Evolutionary conservation across 345 rosid species (phyloP).

Genomic region (Litchi chinensis): DNA sequence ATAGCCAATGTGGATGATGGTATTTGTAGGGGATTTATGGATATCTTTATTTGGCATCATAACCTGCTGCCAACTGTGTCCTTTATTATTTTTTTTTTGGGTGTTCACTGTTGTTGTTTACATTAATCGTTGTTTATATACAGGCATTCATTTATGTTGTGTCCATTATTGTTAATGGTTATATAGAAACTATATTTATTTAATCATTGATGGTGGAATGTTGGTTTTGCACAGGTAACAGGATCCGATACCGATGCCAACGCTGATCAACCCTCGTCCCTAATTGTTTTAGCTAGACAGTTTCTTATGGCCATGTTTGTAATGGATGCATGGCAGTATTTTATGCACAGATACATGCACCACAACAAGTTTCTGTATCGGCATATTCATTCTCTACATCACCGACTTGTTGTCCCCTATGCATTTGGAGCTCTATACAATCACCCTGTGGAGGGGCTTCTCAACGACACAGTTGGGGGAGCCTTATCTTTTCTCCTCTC

Average conservation of each 20-base stretch:
- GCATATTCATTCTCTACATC: conserved; percentile 82
- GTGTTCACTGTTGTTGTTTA: not conserved
- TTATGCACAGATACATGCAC: conserved; percentile 85
- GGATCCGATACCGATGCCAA: conserved; percentile 53
- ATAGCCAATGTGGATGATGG: not conserved
- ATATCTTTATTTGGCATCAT: conserved; percentile 3
- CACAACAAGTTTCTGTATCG: conserved; percentile 79
- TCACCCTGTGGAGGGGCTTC: conserved; percentile 81
- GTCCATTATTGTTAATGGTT: not conserved
- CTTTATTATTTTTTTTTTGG: not conserved
- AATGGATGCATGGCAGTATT: conserved; percentile 87
- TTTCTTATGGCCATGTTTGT: conserved; percentile 69
- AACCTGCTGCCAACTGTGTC: not conserved
- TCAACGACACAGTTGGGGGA: conserved; percentile 76
- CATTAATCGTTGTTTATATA: not conserved
- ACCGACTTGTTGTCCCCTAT: conserved; percentile 83
- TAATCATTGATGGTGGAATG: conserved; percentile 5
- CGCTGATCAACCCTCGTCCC: conserved; percentile 39
- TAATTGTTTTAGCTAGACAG: conserved; percentile 61
- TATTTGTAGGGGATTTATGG: not conserved
- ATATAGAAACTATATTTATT: not conserved
- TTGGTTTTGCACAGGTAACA: conserved; percentile 51
- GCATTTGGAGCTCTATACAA: conserved; percentile 85
- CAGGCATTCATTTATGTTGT: not conserved
- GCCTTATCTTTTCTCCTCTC: conserved; percentile 79